These are phyloP conservation scores for Phytophthora sp. DNA, from an alignment of 352 stramenopile genomes.

Conservation along the genomic window DNA sequence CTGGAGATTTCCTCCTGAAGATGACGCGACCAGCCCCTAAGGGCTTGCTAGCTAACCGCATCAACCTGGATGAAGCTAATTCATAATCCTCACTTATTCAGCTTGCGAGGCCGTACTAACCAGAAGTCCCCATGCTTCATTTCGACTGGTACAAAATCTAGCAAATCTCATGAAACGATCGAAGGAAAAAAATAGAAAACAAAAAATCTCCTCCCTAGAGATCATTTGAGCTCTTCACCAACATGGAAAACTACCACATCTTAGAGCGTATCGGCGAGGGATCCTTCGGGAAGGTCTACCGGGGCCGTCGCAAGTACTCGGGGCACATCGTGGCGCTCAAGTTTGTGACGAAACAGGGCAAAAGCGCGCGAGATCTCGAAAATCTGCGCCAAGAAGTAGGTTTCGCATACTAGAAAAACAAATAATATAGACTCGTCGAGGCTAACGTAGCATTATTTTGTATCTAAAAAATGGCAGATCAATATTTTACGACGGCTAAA, in stretches of 20 bases:
- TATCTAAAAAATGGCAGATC: conserved; percentile 76
- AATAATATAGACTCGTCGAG: neutral
- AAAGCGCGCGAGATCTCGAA: conserved; percentile 89
- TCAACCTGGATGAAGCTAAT: no score
- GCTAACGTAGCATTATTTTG: neutral
- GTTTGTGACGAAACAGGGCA: conserved; percentile 94
- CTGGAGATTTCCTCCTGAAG: no score
- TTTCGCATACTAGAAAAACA: conserved; percentile 4
- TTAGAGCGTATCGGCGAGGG: conserved; percentile 93
- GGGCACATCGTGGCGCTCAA: conserved; percentile 93
- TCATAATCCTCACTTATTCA: no score
- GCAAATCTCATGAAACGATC: no score
- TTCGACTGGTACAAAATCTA: no score
- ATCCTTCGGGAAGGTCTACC: conserved; percentile 89
- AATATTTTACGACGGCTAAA: conserved; percentile 91
- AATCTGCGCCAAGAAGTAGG: conserved; percentile 91
- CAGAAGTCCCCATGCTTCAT: no score
- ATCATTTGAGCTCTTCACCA: neutral
- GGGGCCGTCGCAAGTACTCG: conserved; percentile 82
- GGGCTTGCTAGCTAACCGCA: no score
- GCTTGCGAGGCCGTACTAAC: no score
- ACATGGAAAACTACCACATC: conserved; percentile 94
- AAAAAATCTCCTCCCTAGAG: neutral
- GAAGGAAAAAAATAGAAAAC: no score
- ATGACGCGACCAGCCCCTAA: no score